Evolutionary conservation across 2,329 filamentous ascomycete genomes (phyloP).

Genomic region (Pseudogymnoascus sp.): DNA sequence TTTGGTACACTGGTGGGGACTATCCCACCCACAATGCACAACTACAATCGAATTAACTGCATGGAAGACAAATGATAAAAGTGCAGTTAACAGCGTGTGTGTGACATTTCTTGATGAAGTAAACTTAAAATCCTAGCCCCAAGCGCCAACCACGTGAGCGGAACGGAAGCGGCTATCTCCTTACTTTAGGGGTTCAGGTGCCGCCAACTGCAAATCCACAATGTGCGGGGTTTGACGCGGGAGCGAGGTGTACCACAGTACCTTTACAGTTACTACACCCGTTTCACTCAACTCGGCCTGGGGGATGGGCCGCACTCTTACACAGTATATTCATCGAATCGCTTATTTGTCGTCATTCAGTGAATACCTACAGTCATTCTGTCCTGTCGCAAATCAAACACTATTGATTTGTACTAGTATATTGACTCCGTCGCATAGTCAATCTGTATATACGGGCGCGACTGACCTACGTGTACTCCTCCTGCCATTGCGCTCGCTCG

Average conservation of each 20-base stretch:
- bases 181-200: slow-evolving; percentile 2
- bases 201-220: not conserved
- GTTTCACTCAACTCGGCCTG: not conserved
- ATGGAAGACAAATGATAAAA: not conserved
- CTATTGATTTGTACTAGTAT: not conserved
- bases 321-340: not conserved
- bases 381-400: not conserved
- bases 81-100: not conserved
- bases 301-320: not conserved
- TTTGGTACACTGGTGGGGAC: not conserved
- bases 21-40: not conserved
- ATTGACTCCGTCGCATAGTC: not conserved
- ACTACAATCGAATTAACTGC: not conserved
- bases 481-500: not conserved
- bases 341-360: slow-evolving; percentile 2
- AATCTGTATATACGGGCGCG: not conserved
- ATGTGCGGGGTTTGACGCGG: slow-evolving; percentile 5
- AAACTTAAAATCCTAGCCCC: not conserved
- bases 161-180: slow-evolving; percentile 6
- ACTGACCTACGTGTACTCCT: not conserved
- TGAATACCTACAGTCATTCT: not conserved
- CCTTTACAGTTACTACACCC: not conserved
- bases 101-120: not conserved
- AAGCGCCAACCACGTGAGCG: not conserved
- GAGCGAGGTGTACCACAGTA: slow-evolving; percentile 1